Base-by-base conservation (phyloP, 2,329 filamentous ascomycete species). In the Pseudogymnoascus sp. region DNA sequence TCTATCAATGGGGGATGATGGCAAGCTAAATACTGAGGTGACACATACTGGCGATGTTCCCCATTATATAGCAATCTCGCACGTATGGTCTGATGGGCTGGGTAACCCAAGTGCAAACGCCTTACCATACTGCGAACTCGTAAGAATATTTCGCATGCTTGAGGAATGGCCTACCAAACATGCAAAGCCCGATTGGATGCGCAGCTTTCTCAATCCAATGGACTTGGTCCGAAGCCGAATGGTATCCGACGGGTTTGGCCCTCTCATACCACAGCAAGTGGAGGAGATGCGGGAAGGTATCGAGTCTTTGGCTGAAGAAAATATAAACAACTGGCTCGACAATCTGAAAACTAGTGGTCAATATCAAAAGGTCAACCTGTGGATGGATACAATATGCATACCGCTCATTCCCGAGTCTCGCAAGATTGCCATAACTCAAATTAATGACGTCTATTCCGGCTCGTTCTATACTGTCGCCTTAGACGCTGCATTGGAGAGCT, bases 61-160 rank as follows among this genome's bases (percentile, higher is more conserved):
- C 26, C n/a, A 52, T 30, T 63, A 63, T 58, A 58, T 63, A 41
- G 63, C 64, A n/a, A 62, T 65, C 18, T 65, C 64, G 1, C 64
- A 65, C 38, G 62, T 65, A 18, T 65, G 64, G 64, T 64, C 57
- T 30, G 64, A 63, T 62, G 64, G 64, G 7, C 56, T 65, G 18
- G 63, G 63, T 9, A 65, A 65, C 58, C 18, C 48, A 26, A 26
- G 59, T 12, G 18, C 13, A n/a, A 65, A 63, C 34, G 45, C 38
- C 13, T 59, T 65, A 23, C 63, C 58, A 21, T 23, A 26, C 33
- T 65, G 64, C 37, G 63, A 65, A 34, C 39, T 61, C n/a, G 2
- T 52, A 15, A 52, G 30, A 52, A 30, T 52, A 9, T 52, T 52
- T 30, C 45, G 23, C 45, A 52, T 52, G 45, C 45, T 52, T 12